Evolutionary conservation across 441 rosid genomes (phyloP), one percentile per base, ranked within the genome.

Genomic region (Populus hybrid): DNA sequence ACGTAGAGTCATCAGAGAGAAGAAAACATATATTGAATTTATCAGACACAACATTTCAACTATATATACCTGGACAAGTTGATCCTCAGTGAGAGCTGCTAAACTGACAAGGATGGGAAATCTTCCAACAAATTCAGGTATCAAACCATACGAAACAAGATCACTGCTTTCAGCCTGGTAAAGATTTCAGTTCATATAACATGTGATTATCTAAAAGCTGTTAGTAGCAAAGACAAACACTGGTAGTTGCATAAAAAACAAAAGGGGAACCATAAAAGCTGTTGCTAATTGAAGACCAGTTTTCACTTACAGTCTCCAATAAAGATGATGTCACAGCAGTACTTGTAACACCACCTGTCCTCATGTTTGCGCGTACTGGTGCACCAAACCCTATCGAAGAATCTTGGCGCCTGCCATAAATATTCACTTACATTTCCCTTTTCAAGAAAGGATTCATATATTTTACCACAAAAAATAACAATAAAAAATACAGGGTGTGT

Each of bases 381-480:
- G 98, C 98, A 69, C 98, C 98, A 82, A 96, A 96, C 79, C 99
- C 99, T 71, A 94, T 94, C 16, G 99, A 96, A 42, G 99, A 94
- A 86, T 96, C 99, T 82, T 96, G 98, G 75, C 92, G 97, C 85
- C 99, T 96, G 85, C 61, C 75, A 67, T 30, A 64, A 71, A 70
- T 21, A 32, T 20, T 64, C 10, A 1, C 21, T 23, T 53, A 11
- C 20, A 32, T 59, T 64, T 67, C 46, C 34, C 16, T 10, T 24
- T 5, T 3, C 21, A 32, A 32, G 66, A 12, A 12, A 23, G 67
- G 12, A 34, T 32, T 74, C 35, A 64, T 18, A 59, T 23, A 6
- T 59, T 32, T 23, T 57, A 26, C 23, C 11, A 11, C 69, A 16
- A 21, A 66, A 78, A 73, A 63, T 35, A 46, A 50, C 69, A 35